Evolutionary conservation across 768 basidiomycete genomes (phyloP), one percentile per base, ranked within the genome.

Genomic region (Punctularia strigosozonata): DNA sequence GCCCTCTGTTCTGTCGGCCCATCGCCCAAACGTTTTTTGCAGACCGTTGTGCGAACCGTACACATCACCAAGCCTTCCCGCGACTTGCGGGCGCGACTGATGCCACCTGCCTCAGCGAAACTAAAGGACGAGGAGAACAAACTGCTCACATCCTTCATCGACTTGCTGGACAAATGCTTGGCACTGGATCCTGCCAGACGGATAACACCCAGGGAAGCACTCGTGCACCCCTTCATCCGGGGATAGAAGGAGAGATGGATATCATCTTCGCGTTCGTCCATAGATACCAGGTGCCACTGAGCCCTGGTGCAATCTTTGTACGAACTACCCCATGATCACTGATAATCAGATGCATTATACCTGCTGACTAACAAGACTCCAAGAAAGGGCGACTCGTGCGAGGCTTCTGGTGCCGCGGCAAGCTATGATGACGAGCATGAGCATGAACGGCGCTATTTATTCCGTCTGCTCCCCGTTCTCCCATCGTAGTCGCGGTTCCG

Each of bases 131-230:
- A 94, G 41, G 91, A 97, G 61, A 75, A 68, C 52, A 87, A 86
- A 59, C 56, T 87, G 47, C 46, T 95, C 7, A 53, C 68, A 18
- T 73, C 77, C 4, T 95, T 99, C 51, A 72, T 94, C 36, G 92
- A 98, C 56, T 58, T 98, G 32, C 58, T 99, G 41, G 92, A 98
- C 52, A 91, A 82, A 61, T 94, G 92, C 56, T 66, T 95, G 20
- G 65, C 75, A 17, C 68, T 99, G 13, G 94, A 98, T 54, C 85
- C 92, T 2, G 68, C 75, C 30, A 77, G 88, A 55, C 64, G 94
- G 50, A 75, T 95, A 23, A 78, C 77, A n/a, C 91, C 92, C 2
- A 77, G 81, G 51, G 94, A 97, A 52, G 91, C 88, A 4, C 67
- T 97, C 28, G 59, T 70, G 6, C 91, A 97, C 59, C 77, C 87